Conservation (phyloP, 176 grass and related monocot genomes). For the Themeda triandra region DNA sequence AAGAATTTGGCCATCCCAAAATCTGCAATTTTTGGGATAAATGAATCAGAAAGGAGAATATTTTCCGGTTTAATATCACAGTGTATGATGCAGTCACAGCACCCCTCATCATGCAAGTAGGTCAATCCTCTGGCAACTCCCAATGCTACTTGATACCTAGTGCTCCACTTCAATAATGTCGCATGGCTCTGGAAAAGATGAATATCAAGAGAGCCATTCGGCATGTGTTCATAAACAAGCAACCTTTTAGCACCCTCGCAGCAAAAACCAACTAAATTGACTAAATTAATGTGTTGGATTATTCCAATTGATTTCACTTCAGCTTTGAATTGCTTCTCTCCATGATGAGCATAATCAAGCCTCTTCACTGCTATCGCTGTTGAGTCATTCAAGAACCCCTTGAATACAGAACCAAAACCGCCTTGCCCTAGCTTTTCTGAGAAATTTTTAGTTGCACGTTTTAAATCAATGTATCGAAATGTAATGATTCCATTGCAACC, state of each 20-base stretch:
- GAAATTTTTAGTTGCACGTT: background rate
- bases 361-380: background rate
- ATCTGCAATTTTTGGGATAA: background rate
- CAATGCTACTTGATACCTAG: slow-evolving; percentile 1
- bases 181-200: background rate
- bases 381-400: background rate
- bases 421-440: background rate
- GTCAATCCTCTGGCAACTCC: background rate
- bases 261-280: slow-evolving; percentile 1
- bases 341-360: background rate
- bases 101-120: background rate
- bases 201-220: background rate
- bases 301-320: slow-evolving; percentile 8
- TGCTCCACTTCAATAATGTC: background rate
- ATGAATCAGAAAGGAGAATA: background rate
- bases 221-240: slow-evolving; percentile 13
- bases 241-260: background rate
- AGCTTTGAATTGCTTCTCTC: slow-evolving; percentile 11
- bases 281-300: slow-evolving; percentile 2
- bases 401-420: background rate
- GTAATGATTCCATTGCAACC: background rate
- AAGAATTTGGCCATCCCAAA: slow-evolving; percentile 12
- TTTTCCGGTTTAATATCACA: slow-evolving; percentile 13
- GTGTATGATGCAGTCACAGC: background rate
- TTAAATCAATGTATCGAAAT: background rate